Evolutionary conservation across 75 land plant genomes (phyloP).

Genomic region (Selaginella moellendorffii): DNA sequence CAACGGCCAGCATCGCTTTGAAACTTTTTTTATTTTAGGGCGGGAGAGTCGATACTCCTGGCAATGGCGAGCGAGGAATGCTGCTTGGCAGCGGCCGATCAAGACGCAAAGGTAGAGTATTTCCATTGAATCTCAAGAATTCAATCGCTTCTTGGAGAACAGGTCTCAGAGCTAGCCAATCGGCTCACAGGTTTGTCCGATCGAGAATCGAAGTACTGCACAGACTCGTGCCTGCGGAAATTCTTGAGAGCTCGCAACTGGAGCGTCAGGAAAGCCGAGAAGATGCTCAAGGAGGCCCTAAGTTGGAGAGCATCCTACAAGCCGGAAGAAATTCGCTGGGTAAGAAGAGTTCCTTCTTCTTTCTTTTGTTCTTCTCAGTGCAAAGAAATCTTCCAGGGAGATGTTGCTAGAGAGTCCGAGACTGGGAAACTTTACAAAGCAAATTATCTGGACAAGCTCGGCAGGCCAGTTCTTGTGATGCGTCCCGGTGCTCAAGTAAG

Average conservation of each 20-base stretch:
- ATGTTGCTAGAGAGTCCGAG: slow-evolving; percentile 17
- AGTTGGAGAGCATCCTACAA: slow-evolving; percentile 71
- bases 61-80: too few species aligned
- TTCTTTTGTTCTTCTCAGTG: neutral
- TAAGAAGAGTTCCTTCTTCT: slow-evolving; percentile 11
- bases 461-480: slow-evolving; percentile 14
- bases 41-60: too few species aligned
- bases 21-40: too few species aligned
- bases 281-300: slow-evolving; percentile 69
- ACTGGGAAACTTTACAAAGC: slow-evolving; percentile 27
- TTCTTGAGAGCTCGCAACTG: slow-evolving; percentile 79
- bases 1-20: too few species aligned
- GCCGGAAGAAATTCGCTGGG: slow-evolving; percentile 93
- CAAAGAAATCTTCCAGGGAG: slow-evolving; percentile 14
- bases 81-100: too few species aligned
- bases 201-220: slow-evolving; percentile 36
- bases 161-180: neutral
- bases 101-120: too few species aligned
- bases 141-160: too few species aligned
- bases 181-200: slow-evolving; percentile 19
- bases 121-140: too few species aligned
- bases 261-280: slow-evolving; percentile 63
- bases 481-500: neutral
- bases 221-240: slow-evolving; percentile 56
- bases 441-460: slow-evolving; percentile 16